Evolutionary conservation across 768 basidiomycete genomes (phyloP).

Genomic region (Boletus sensibilis): DNA sequence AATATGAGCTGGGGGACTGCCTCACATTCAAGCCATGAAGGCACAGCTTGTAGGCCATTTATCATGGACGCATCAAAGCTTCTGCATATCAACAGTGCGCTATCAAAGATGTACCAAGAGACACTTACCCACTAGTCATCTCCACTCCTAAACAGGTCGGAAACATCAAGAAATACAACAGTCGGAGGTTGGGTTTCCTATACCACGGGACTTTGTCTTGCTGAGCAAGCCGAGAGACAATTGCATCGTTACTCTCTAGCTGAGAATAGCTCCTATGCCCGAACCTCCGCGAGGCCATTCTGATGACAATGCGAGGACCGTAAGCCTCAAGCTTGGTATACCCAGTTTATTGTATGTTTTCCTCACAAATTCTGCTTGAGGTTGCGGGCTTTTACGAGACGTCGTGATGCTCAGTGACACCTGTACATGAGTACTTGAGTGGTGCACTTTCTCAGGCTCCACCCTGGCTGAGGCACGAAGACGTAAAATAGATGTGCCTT

Average conservation of each 20-base stretch:
- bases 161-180: slow-evolving; percentile 54
- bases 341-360: no score
- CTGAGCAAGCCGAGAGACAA: slow-evolving; percentile 13
- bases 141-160: slow-evolving; percentile 31
- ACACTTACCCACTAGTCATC: slow-evolving; percentile 10
- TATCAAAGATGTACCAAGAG: neutral
- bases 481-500: no score
- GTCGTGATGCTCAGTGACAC: no score
- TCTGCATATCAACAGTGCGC: neutral
- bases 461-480: no score
- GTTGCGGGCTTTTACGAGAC: no score
- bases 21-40: slow-evolving; percentile 55
- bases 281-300: neutral
- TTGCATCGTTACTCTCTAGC: neutral
- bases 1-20: neutral
- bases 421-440: no score
- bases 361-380: no score
- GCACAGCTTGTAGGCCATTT: slow-evolving; percentile 60
- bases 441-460: no score
- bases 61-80: slow-evolving; percentile 50
- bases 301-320: neutral
- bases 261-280: neutral
- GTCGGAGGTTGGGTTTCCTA: slow-evolving; percentile 53
- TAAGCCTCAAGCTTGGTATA: neutral
- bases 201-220: slow-evolving; percentile 60